Evolutionary conservation across 1,284 basidiomycete genomes (phyloP).

Genomic region (Ganoderma lingzhi): DNA sequence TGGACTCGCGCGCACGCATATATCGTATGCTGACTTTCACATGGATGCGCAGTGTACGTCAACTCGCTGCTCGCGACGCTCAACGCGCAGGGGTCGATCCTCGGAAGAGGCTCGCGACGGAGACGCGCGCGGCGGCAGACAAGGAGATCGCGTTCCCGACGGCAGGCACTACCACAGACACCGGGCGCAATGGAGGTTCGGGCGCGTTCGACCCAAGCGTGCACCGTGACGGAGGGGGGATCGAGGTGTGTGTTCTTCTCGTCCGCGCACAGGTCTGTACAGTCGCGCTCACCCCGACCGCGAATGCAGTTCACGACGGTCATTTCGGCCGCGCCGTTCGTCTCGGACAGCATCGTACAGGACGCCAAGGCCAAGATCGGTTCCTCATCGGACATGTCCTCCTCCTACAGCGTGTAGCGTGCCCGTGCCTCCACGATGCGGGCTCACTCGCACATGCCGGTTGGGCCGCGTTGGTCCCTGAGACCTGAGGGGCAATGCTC

Average conservation of each 20-base stretch:
- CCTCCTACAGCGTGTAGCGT: not conserved
- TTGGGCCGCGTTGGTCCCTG: no score
- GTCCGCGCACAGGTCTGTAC: no score
- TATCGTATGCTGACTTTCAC: not conserved
- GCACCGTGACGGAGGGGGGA: not conserved
- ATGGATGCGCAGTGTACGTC: constrained; percentile 21
- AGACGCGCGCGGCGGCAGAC: not conserved
- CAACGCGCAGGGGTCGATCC: constrained; percentile 25
- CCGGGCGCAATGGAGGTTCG: not conserved
- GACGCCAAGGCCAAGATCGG: not conserved
- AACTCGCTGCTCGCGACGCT: constrained; percentile 30
- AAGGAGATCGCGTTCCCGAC: not conserved
- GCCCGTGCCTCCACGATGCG: no score
- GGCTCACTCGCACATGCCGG: no score
- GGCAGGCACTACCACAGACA: not conserved
- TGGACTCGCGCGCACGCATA: not conserved
- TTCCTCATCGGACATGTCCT: not conserved
- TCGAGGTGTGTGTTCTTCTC: constrained; percentile 3
- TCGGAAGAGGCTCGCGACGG: constrained; percentile 1
- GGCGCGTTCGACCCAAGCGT: not conserved
- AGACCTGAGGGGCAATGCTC: no score
- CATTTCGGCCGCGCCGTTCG: constrained; percentile 5
- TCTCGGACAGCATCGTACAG: constrained; percentile 4
- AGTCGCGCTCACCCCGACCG: no score
- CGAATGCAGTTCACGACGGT: constrained; percentile 8